phyloP scores from a whole-genome alignment of 208 protist species.

The Leishmania major region DNA sequence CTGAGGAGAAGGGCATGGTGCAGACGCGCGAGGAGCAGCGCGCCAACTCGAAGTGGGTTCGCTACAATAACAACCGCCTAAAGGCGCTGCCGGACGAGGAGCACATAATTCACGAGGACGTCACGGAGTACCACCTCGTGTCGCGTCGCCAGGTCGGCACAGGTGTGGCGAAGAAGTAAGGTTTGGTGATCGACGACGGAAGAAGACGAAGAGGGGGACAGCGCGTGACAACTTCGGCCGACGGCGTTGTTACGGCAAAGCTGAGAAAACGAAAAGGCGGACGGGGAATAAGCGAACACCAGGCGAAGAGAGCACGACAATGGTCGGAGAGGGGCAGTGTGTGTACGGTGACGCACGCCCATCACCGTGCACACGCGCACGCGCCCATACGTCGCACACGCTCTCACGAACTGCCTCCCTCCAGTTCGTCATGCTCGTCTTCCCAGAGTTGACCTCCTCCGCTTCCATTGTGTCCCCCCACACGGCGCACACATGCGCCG shows the following conservation, averaged over 20 bases:
- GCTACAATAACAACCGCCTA: constrained; percentile 71
- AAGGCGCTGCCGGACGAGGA: constrained; percentile 73
- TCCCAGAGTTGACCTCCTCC: not conserved
- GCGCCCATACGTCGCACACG: not conserved
- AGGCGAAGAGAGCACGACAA: not conserved
- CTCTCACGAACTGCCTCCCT: not conserved
- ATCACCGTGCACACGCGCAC: not conserved
- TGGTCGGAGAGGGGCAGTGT: not conserved
- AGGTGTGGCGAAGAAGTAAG: constrained; percentile 8
- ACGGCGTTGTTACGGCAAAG: not conserved
- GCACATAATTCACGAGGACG: constrained; percentile 65
- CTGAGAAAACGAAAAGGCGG: not conserved
- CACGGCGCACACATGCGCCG: too few relatives aligned
- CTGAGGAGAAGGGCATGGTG: constrained; percentile 45
- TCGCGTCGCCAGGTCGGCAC: constrained; percentile 35
- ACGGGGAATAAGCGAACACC: not conserved
- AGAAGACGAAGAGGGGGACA: not conserved
- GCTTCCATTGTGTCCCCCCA: not conserved
- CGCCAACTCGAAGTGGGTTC: constrained; percentile 63
- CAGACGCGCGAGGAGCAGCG: constrained; percentile 66
- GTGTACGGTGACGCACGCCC: not conserved
- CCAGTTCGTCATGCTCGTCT: not conserved
- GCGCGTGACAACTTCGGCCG: not conserved
- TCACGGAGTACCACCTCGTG: constrained; percentile 75
- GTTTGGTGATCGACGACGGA: too few relatives aligned